Base-by-base conservation (phyloP, 2,329 filamentous ascomycete genomes). In the Diplodia seriata region DNA sequence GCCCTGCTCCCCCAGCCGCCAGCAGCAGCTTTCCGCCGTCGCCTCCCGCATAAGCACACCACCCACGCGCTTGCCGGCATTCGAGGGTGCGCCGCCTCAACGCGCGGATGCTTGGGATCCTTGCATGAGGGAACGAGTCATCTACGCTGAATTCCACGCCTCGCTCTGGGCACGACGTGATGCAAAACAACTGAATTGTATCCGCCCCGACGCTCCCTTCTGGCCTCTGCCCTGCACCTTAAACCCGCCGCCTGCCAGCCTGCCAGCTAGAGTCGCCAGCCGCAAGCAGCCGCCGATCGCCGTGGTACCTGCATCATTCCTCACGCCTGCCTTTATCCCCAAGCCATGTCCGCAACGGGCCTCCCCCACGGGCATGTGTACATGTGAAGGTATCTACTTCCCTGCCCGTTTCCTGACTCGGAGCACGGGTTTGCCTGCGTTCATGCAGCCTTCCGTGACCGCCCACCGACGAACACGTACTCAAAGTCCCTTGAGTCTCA, bases 381-480 rank as follows among this genome's bases (percentile, higher is more conserved):
- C 55, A 61, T 61, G 55, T 67, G 65, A 67, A 67, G 65, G 65
- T 67, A 62, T 49, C 20, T 23, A 38, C 31, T 47, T 67, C 65
- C 55, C 51, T 40, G 40, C 53, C 65, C 65, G 51, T 55, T 57
- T 59, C 65, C 73, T 75, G 76, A 77, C 75, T 76, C 74, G 74
- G 74, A 67, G 68, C 43, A 56, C 66, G 36, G 66, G 59, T 66
- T 70, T 64, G 66, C 76, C 70, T 71, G 72, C 74, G 72, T 76
- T 74, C 70, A 72, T 76, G 74, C 73, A 66, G 72, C 67, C 71
- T 71, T 69, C 72, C 72, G 74, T 71, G 63, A 68, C 70, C 68
- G 70, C 71, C 71, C 71, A 51, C 50, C 64, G 69, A 70, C 70
- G 73, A 74, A 78, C 77, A 78, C 77, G 76, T 78, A 74, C 64